Percentiles rank a stretch among this genome's conserved stretches.
Evolutionary conservation across 345 rosid species (phyloP).

Genomic region (Physaria fendleri): DNA sequence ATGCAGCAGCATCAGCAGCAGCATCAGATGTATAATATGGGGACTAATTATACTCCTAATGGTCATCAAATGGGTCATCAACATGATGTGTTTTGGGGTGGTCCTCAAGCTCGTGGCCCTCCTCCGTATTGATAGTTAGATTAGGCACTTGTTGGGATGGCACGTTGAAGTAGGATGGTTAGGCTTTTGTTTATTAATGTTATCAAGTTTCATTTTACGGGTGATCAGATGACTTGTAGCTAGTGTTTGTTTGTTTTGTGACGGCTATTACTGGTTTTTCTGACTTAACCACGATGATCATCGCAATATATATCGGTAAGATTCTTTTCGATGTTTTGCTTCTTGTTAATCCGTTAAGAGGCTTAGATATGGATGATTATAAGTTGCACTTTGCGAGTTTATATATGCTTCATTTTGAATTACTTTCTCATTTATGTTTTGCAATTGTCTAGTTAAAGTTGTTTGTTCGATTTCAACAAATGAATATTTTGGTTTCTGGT

Average conservation of each 20-base stretch:
- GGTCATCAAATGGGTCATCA: constrained; percentile 74
- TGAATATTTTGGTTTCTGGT: neutral
- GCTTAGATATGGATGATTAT: neutral
- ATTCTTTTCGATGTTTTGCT: neutral
- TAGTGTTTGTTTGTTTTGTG: constrained; percentile 21
- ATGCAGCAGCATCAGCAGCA: too few species aligned
- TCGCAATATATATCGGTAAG: too few species aligned
- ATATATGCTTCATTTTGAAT: neutral
- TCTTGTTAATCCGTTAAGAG: neutral
- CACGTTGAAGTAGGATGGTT: constrained; percentile 15
- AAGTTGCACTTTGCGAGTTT: neutral
- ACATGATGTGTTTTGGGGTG: constrained; percentile 72
- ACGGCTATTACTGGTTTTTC: constrained; percentile 13
- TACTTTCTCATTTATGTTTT: neutral
- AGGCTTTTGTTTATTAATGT: constrained; percentile 24
- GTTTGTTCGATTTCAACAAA: neutral
- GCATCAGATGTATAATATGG: constrained; percentile 58
- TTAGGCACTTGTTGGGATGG: neutral
- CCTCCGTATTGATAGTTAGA: constrained; percentile 38
- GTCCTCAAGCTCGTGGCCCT: constrained; percentile 62
- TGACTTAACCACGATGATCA: too few species aligned
- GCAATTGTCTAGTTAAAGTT: neutral
- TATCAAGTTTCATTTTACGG: neutral
- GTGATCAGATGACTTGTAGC: constrained; percentile 16
- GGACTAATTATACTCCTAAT: constrained; percentile 56